phyloP scores from a whole-genome alignment of 2,329 filamentous ascomycete genomes.

The Paraconiothyrium sp. region DNA sequence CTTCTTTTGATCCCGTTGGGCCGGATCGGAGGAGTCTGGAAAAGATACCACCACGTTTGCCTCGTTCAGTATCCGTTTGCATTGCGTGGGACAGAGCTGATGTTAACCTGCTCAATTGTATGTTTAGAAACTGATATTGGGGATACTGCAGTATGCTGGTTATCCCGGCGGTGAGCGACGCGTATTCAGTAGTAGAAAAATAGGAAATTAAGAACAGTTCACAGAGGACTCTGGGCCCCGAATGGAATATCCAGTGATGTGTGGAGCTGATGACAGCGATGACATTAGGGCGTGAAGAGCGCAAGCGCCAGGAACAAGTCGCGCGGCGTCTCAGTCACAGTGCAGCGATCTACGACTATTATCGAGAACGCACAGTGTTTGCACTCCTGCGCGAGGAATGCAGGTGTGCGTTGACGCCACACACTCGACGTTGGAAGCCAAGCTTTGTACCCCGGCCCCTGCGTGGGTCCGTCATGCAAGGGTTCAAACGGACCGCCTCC shows the following conservation, averaged over 20 bases:
- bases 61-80: constrained; percentile 24
- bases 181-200: constrained; percentile 16
- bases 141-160: constrained; percentile 17
- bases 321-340: not conserved
- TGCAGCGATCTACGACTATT: not conserved
- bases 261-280: not conserved
- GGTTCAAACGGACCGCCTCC: constrained; percentile 12
- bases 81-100: constrained; percentile 16
- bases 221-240: not conserved
- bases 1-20: not conserved
- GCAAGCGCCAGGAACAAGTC: not conserved
- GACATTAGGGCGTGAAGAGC: not conserved
- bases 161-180: constrained; percentile 15
- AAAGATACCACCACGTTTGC: constrained; percentile 43
- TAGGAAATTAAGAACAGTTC: not conserved
- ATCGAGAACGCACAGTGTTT: not conserved
- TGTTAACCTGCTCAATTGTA: constrained; percentile 17
- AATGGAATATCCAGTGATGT: not conserved
- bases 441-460: constrained; percentile 13
- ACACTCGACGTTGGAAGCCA: constrained; percentile 16
- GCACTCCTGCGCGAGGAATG: not conserved
- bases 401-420: constrained; percentile 8
- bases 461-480: constrained; percentile 18
- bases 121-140: constrained; percentile 18
- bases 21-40: constrained; percentile 22